Base-by-base conservation (phyloP, 129 eudicot genomes). In the Kitagawia praeruptora region DNA sequence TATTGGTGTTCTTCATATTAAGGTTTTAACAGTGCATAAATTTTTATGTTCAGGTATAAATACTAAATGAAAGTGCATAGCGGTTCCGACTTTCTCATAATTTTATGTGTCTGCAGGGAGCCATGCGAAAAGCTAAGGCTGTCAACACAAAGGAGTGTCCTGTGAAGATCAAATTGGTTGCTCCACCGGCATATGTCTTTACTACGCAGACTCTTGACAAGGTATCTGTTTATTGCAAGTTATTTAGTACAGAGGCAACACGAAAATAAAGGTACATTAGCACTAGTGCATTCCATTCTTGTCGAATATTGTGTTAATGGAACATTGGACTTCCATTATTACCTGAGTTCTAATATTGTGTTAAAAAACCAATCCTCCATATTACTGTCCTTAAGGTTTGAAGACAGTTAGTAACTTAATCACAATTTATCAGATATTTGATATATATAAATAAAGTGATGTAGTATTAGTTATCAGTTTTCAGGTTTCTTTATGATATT, bases 71-170 rank as follows among this genome's bases (percentile, higher is more conserved):
- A 61, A 71, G 75, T 80, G 69, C 31, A 16, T n/a, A 42, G 28
- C 53, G 3, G 13, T 10, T 48, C 16, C 41, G 40, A 41, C 4
- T 28, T 25, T 75, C 45, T 63, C 70, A 53, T 27, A 41, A 38
- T 23, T 23, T 46, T 61, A 61, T 41, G 41, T 44, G 21, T 28
- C 25, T 72, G 67, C 76, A 90, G 96, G 96, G 83, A 74, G 96
- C 92, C 45, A 90, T 90, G 96, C 86, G 96, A 81, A 82, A 88
- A 80, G 96, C 96, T 76, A 92, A 90, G 86, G 87, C 90, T 34
- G 85, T 86, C 66, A 86, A 92, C 38, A 88, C 84, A 8, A 80
- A 90, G 63, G 96, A 90, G 37, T 90, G 96, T 86, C 92, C 92
- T 42, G 92, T 90, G 77, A 88, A 90, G 82, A 90, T 90, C 42